Evolutionary conservation across 352 stramenopile species (phyloP).

Genomic region (Bremia lactucae): DNA sequence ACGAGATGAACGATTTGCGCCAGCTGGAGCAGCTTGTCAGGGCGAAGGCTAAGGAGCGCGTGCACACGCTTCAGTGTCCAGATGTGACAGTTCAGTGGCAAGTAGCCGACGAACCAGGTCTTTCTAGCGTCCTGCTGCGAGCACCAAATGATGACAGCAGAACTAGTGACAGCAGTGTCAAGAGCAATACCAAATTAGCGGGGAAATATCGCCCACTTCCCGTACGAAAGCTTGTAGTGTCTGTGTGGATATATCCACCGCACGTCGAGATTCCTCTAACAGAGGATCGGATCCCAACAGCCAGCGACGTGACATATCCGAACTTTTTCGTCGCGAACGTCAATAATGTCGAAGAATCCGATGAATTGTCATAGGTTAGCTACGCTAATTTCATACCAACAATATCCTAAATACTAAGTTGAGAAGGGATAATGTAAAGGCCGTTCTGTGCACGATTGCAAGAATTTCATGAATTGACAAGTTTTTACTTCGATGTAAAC

Average conservation of each 20-base stretch:
- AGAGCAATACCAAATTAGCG: constrained; percentile 8
- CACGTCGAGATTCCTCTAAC: constrained; percentile 50
- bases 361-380: too few species aligned
- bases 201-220: constrained; percentile 37
- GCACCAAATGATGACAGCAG: constrained; percentile 1
- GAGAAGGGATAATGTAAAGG: too few species aligned
- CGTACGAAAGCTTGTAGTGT: constrained; percentile 41
- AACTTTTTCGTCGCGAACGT: constrained; percentile 38
- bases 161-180: not conserved
- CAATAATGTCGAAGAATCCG: constrained; percentile 4
- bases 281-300: constrained; percentile 38
- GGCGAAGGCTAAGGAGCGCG: constrained; percentile 23
- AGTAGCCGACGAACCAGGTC: constrained; percentile 34
- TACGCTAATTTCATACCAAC: too few species aligned
- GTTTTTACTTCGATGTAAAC: too few species aligned
- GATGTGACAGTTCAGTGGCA: constrained; percentile 54
- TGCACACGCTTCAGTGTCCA: constrained; percentile 18
- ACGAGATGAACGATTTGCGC: constrained; percentile 35
- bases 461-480: too few species aligned
- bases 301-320: constrained; percentile 20
- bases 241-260: constrained; percentile 61
- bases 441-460: too few species aligned
- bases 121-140: constrained; percentile 41
- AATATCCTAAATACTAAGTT: too few species aligned
- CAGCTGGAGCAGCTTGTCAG: constrained; percentile 34